phyloP scores from a whole-genome alignment of 2,329 filamentous ascomycete species.

The Endocalyx cinctus region DNA sequence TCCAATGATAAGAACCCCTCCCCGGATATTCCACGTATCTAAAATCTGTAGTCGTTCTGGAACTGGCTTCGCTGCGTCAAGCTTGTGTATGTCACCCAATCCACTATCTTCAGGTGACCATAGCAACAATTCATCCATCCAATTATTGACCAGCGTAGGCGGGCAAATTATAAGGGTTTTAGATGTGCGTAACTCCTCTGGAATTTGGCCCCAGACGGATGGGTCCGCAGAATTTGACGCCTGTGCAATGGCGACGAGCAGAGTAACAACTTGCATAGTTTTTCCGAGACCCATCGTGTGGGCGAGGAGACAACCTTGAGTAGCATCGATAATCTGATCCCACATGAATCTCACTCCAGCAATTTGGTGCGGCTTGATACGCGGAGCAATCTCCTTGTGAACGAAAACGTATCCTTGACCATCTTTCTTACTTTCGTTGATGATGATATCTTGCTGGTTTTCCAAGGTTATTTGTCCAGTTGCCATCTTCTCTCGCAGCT shows the following conservation, averaged over 20 bases:
- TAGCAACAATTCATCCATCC: slow-evolving; percentile 68
- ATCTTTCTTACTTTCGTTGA: slow-evolving; percentile 63
- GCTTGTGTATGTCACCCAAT: slow-evolving; percentile 52
- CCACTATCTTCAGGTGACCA: slow-evolving; percentile 57
- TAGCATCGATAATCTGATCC: slow-evolving; percentile 67
- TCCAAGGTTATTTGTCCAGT: slow-evolving; percentile 32
- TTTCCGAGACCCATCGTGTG: slow-evolving; percentile 93
- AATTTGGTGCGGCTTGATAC: slow-evolving; percentile 77
- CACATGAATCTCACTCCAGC: slow-evolving; percentile 83
- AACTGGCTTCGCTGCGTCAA: slow-evolving; percentile 40
- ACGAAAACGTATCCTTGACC: slow-evolving; percentile 60
- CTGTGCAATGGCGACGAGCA: slow-evolving; percentile 71
- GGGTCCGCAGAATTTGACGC: slow-evolving; percentile 56
- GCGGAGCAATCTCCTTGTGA: slow-evolving; percentile 55
- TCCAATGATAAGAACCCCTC: slow-evolving; percentile 73
- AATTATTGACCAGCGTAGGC: slow-evolving; percentile 71
- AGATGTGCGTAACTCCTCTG: slow-evolving; percentile 55
- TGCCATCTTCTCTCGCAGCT: slow-evolving; percentile 32
- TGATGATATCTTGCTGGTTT: slow-evolving; percentile 49
- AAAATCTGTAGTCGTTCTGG: slow-evolving; percentile 42
- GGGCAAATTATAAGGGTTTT: slow-evolving; percentile 74
- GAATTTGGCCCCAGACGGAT: slow-evolving; percentile 61
- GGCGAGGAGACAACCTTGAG: slow-evolving; percentile 74
- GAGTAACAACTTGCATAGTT: slow-evolving; percentile 83
- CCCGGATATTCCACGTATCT: slow-evolving; percentile 54